A percentile compares a stretch with the other conserved stretches of the same genome.
These are phyloP conservation scores for Haplosporangium gracile DNA, from an alignment of 192 early-diverging fungal genomes.

Conservation along the genomic window DNA sequence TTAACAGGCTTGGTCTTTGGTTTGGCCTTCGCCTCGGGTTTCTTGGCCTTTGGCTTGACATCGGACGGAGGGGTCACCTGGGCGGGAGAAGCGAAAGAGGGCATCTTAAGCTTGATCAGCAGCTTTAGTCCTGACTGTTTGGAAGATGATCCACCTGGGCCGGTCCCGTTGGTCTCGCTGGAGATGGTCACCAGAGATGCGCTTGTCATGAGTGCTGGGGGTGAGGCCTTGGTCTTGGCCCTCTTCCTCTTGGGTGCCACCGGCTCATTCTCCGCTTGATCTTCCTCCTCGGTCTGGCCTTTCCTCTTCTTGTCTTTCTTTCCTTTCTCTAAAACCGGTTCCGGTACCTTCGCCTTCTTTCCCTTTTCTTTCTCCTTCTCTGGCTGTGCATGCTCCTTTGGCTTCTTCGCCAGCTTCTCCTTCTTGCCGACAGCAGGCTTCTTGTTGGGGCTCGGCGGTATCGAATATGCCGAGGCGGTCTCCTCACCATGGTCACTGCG, in stretches of 20 bases:
- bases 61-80: not conserved
- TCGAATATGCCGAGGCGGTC: not conserved
- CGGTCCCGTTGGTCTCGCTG: not conserved
- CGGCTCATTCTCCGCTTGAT: not conserved
- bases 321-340: not conserved
- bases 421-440: conserved; percentile 7
- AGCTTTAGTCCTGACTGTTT: conserved; percentile 32
- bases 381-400: not conserved
- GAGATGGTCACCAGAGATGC: conserved; percentile 23
- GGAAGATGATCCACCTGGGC: not conserved
- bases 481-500: conserved; percentile 10
- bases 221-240: not conserved
- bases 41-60: not conserved
- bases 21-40: not conserved
- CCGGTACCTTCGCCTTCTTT: not conserved
- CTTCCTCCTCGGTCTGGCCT: not conserved
- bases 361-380: conserved; percentile 12
- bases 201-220: not conserved
- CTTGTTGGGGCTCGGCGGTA: conserved; percentile 19
- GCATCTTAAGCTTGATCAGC: conserved; percentile 31
- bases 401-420: not conserved
- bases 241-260: not conserved
- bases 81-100: not conserved
- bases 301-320: conserved; percentile 7
- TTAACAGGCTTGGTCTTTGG: not conserved